Base-by-base conservation (phyloP, 1,284 basidiomycete species). In the Fomitopsis betulina region DNA sequence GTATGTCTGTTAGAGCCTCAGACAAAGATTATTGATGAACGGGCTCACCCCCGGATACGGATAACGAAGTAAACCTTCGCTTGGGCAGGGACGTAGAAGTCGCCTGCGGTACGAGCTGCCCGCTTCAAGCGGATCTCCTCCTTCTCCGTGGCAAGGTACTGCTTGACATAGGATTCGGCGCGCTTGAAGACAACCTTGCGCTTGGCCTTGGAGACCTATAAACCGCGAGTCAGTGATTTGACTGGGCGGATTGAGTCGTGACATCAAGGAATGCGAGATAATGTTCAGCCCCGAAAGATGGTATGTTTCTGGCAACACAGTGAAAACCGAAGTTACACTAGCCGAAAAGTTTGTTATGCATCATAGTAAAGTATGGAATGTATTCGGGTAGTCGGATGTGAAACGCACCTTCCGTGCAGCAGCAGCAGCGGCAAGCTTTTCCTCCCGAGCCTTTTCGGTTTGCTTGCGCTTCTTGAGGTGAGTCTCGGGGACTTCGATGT, bases 171-270 rank as follows among this genome's bases (percentile, higher is more conserved):
- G 67, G 91, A 80, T 79, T 99, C 97, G 56, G 97, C 96, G 63
- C 97, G 93, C 90, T 99, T 99, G 91, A 99, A 99, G 83, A 98
- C 89, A 75, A 98, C 90, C 78, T 91, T 92, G 79, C 97, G 90
- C 84, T 96, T 96, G 63, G 93, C 87, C 75, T 90, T 90, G 70
- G 85, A 80, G 57, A 90, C 89, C 96, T 98, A 71, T 57, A 64
- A 54, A 27, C n/a, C 17, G 3, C 32, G 8, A 12, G 61, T 54
- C 19, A n/a, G 51, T 86, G 79, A 64, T 58, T 30, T 35, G 52
- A n/a, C 25, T 53, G n/a, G n/a, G n/a, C n/a, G n/a, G n/a, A n/a
- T 35, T 8, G 35, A 47, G 47, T 55, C 21, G 38, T 19, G 58
- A 54, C 45, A 13, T n/a, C 9, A 27, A 55, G 17, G 27, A 30